Conservation (phyloP, 2,329 filamentous ascomycete genomes). For the Colletotrichum shisoi region DNA sequence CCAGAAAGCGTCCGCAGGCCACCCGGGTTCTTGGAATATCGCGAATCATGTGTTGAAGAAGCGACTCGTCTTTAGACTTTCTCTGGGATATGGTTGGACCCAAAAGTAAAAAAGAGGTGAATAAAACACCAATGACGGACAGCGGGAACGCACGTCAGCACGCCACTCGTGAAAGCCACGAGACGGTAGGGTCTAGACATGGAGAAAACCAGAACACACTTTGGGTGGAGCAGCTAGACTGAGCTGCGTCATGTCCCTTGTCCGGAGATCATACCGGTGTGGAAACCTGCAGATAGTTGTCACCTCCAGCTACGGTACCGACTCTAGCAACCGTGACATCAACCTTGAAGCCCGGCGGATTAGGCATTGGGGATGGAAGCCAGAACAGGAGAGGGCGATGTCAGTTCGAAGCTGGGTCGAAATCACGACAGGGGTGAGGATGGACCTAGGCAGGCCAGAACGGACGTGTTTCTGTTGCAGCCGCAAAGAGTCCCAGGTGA, state of each 20-base stretch:
- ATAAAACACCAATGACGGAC: slow-evolving; percentile 29
- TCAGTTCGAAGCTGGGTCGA: slow-evolving; percentile 28
- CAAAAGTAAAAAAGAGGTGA: neutral
- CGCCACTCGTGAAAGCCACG: slow-evolving; percentile 2
- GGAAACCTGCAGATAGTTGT: neutral
- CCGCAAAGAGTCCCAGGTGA: slow-evolving; percentile 42
- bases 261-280: neutral
- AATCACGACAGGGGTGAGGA: slow-evolving; percentile 22
- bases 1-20: slow-evolving; percentile 20
- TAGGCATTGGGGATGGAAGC: neutral
- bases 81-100: slow-evolving; percentile 19
- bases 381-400: neutral
- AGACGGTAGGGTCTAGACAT: neutral
- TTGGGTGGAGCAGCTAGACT: neutral
- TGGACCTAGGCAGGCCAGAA: slow-evolving; percentile 40
- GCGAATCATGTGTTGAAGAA: slow-evolving; percentile 48
- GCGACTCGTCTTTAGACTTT: slow-evolving; percentile 37
- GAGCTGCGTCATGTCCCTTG: neutral
- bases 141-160: slow-evolving; percentile 26
- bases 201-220: neutral
- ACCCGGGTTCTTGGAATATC: slow-evolving; percentile 44
- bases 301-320: neutral
- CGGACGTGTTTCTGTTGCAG: slow-evolving; percentile 46
- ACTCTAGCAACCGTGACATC: neutral
- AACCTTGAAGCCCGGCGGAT: neutral